Base-by-base conservation (phyloP, 345 rosid species). In the Rhizophora mangle region DNA sequence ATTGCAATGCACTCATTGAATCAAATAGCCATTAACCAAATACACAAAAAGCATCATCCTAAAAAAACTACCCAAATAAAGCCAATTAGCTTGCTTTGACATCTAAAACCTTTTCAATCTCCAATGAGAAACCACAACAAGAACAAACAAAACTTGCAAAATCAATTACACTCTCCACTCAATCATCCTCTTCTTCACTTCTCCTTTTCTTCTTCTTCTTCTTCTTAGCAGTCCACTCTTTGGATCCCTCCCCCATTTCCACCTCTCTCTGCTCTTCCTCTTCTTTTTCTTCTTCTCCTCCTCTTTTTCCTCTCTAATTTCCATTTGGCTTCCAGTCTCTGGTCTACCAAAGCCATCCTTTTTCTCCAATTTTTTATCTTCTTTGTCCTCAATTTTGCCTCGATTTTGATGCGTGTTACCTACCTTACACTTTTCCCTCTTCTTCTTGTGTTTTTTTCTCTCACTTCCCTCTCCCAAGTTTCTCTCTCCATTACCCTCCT, bases 171-270 rank as follows among this genome's bases (percentile, higher is more conserved):
- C 34, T 19, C 4, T 64, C 21, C 43, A 51, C 8, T 64, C 34
- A 71, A 52, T 51, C 53, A 26, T 31, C 34, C 58, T 27, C 73
- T 30, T 30, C 71, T 49, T 27, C 60, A 26, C 60, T 22, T 9
- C 37, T 69, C 67, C 72, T 72, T 36, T 67, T 72, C 76, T 54
- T 83, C 70, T 70, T 84, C 76, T 53, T 83, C 82, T 71, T 83
- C 65, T 84, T 86, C 80, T 80, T 80, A 60, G 73, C 78, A 63
- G 56, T 72, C 64, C n/a, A 69, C 55, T 72, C 85, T 43, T 76
- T 84, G 0, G 70, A 66, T 43, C 65, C 67, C 2, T 49, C 64
- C 37, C 68, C 77, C 26, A 31, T 71, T 62, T 65, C 73, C 46
- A 57, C 73, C 39, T 72, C 67, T 76, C 76, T 60, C 59, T 74